Evolutionary conservation across 805 yeast species (phyloP).

Genomic region (Kluyveromyces nonfermentans): DNA sequence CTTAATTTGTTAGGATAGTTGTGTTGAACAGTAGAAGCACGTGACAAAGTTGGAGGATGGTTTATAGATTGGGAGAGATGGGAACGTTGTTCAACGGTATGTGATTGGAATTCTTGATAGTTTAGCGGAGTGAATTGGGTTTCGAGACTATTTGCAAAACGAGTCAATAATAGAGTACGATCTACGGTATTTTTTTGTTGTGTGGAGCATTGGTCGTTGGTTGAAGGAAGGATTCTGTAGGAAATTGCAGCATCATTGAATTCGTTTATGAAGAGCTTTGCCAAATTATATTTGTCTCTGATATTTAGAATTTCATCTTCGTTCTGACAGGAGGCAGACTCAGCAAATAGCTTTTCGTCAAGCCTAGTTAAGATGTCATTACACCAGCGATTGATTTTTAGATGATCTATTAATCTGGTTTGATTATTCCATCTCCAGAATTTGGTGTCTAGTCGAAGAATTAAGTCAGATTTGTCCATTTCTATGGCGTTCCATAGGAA

Average conservation of each 20-base stretch:
- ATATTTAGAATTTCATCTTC: neutral
- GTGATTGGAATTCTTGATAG: neutral
- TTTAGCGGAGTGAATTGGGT: neutral
- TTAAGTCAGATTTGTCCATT: constrained; percentile 5
- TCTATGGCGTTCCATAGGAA: constrained; percentile 7
- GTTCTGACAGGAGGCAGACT: neutral
- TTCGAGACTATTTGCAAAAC: constrained; percentile 3
- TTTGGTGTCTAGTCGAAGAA: constrained; percentile 5
- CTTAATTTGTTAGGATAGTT: neutral
- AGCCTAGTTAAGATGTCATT: neutral
- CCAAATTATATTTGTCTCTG: constrained; percentile 6
- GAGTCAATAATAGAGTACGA: neutral
- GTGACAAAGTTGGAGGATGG: neutral
- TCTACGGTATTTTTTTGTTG: neutral
- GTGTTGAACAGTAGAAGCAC: neutral
- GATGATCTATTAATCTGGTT: neutral
- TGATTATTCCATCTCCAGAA: constrained; percentile 2
- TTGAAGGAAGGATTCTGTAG: neutral
- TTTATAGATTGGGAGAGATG: neutral
- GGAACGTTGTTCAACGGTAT: no score
- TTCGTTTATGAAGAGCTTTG: constrained; percentile 7
- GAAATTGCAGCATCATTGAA: constrained; percentile 3
- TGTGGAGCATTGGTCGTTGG: neutral
- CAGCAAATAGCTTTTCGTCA: neutral
- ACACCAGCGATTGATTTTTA: neutral